phyloP scores from a whole-genome alignment of 2,329 filamentous ascomycete genomes.

The Arthrobotrys musiformis region DNA sequence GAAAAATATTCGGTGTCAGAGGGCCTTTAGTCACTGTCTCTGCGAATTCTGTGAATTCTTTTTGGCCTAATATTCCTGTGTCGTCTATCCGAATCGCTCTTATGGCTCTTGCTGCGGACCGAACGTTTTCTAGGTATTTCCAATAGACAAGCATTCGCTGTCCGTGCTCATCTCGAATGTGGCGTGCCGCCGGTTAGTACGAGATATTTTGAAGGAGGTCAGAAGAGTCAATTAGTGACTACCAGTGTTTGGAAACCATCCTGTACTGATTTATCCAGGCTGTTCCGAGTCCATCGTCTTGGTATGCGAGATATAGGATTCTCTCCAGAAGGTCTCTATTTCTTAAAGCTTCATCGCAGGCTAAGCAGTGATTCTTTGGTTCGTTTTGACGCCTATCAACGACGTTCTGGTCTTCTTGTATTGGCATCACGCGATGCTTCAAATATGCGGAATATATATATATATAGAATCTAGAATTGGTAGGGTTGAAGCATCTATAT shows the following conservation, averaged over 20 bases:
- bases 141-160: neutral
- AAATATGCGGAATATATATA: too few species aligned
- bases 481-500: too few species aligned
- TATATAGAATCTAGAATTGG: too few species aligned
- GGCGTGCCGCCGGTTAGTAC: neutral
- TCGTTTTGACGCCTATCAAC: too few species aligned
- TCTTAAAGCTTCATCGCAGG: neutral
- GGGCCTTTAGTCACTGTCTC: neutral
- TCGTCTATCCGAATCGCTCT: neutral
- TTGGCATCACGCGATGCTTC: too few species aligned
- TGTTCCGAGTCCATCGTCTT: neutral
- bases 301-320: neutral
- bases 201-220: neutral
- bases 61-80: neutral
- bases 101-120: neutral
- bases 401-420: too few species aligned
- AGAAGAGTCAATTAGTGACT: neutral
- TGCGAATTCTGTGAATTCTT: neutral
- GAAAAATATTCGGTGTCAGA: neutral
- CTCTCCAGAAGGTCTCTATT: neutral
- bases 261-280: neutral
- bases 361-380: neutral
- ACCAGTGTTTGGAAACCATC: neutral
- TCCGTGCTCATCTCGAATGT: neutral
- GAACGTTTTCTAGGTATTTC: neutral